Evolutionary conservation across 257 asterid species (phyloP).

Genomic region (Galeopsis tetrahit): DNA sequence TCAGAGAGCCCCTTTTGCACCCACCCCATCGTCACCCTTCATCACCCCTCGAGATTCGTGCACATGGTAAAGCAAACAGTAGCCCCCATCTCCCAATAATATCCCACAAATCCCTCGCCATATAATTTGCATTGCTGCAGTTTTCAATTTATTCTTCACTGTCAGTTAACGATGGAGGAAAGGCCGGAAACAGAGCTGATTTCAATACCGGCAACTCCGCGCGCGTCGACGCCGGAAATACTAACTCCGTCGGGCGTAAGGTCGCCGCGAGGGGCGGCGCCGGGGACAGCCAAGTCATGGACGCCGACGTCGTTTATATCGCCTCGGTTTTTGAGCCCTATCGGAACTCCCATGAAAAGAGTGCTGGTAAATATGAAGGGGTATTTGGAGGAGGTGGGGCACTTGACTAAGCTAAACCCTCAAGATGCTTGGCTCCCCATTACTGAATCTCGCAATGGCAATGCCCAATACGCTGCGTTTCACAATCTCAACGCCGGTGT

Average conservation of each 20-base stretch:
- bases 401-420: conserved; percentile 91
- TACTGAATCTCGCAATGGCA: conserved; percentile 96
- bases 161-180: conserved; percentile 62
- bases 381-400: conserved; percentile 94
- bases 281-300: conserved; percentile 75
- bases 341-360: conserved; percentile 97
- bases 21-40: neutral
- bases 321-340: conserved; percentile 94
- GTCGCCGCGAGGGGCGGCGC: conserved; percentile 69
- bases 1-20: conserved; percentile 5
- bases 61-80: neutral
- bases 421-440: conserved; percentile 99
- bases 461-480: conserved; percentile 94
- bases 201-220: conserved; percentile 98
- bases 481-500: conserved; percentile 97
- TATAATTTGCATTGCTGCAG: too few species aligned
- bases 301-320: conserved; percentile 96
- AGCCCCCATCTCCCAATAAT: neutral
- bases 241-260: conserved; percentile 87
- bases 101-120: neutral
- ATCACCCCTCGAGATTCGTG: conserved; percentile 38
- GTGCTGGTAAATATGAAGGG: conserved; percentile 92
- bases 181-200: conserved; percentile 94
- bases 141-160: neutral
- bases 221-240: conserved; percentile 95